These are phyloP conservation scores for Wickerhamiella musiphila DNA, from an alignment of 805 yeast genomes.

Conservation along the genomic window DNA sequence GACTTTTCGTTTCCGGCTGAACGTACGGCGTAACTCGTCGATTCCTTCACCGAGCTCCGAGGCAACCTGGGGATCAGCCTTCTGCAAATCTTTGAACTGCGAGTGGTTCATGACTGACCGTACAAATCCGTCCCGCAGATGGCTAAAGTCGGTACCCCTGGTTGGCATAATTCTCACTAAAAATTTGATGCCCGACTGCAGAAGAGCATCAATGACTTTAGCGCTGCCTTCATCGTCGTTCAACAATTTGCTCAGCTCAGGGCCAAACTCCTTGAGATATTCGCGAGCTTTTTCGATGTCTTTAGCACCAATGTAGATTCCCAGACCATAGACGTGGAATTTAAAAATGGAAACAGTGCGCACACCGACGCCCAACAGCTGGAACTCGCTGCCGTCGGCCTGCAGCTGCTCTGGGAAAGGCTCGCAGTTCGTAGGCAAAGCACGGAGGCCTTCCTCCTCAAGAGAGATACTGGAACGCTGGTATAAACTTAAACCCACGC, in stretches of 20 bases:
- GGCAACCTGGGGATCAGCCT: too few relatives aligned
- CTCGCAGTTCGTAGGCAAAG: constrained; percentile 21
- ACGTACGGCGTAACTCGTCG: constrained; percentile 43
- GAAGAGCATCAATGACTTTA: constrained; percentile 35
- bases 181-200: constrained; percentile 43
- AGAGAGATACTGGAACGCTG: constrained; percentile 2
- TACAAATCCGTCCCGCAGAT: constrained; percentile 74
- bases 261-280: constrained; percentile 9
- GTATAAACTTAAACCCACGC: constrained; percentile 5
- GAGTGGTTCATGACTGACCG: constrained; percentile 61
- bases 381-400: constrained; percentile 24
- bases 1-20: constrained; percentile 51
- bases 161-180: constrained; percentile 68
- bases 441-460: constrained; percentile 10
- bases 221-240: constrained; percentile 34
- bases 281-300: constrained; percentile 25
- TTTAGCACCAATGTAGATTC: constrained; percentile 52
- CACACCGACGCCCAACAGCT: constrained; percentile 62
- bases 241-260: constrained; percentile 13
- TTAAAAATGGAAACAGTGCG: constrained; percentile 68
- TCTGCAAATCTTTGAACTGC: constrained; percentile 29
- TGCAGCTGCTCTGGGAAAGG: constrained; percentile 20
- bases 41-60: constrained; percentile 45
- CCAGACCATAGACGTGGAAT: constrained; percentile 76
- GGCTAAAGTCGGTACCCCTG: constrained; percentile 81